Evolutionary conservation across 148 eudicot species (phyloP).

Genomic region (Camellia japonica): DNA sequence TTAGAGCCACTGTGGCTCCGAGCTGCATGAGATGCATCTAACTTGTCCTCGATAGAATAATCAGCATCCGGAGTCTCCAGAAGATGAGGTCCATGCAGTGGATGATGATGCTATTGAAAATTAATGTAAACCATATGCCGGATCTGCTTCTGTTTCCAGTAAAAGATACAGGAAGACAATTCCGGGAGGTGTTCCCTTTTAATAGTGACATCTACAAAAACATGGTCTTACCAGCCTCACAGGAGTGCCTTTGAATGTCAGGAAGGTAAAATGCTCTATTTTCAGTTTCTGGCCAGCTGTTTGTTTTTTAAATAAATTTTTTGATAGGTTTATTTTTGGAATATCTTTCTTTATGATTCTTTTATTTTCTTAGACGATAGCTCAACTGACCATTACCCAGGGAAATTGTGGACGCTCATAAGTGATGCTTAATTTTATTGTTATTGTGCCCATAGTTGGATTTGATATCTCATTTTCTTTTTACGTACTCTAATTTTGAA

Average conservation of each 20-base stretch:
- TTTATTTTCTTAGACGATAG: neutral
- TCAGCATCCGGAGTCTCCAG: conserved; percentile 33
- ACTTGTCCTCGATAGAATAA: conserved; percentile 24
- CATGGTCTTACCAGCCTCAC: conserved; percentile 51
- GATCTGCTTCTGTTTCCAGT: conserved; percentile 39
- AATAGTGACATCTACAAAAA: conserved; percentile 52
- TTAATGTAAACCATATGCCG: conserved; percentile 32
- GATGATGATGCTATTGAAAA: conserved; percentile 42
- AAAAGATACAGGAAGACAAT: conserved; percentile 46
- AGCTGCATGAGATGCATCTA: conserved; percentile 42
- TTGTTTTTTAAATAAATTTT: neutral
- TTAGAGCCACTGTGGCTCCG: conserved; percentile 44
- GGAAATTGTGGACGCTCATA: neutral
- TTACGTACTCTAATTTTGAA: neutral
- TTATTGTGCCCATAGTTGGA: neutral
- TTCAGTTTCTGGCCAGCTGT: neutral
- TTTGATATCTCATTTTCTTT: neutral
- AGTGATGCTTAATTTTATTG: neutral
- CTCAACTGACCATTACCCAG: neutral
- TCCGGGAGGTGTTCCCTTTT: conserved; percentile 48
- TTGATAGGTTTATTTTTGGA: neutral
- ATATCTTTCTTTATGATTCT: neutral
- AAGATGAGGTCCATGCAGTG: conserved; percentile 38
- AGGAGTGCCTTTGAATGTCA: conserved; percentile 29
- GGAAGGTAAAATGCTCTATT: conserved; percentile 48